Evolutionary conservation across 176 grass and related monocot species (phyloP).

Genomic region (Hordeum marinum): DNA sequence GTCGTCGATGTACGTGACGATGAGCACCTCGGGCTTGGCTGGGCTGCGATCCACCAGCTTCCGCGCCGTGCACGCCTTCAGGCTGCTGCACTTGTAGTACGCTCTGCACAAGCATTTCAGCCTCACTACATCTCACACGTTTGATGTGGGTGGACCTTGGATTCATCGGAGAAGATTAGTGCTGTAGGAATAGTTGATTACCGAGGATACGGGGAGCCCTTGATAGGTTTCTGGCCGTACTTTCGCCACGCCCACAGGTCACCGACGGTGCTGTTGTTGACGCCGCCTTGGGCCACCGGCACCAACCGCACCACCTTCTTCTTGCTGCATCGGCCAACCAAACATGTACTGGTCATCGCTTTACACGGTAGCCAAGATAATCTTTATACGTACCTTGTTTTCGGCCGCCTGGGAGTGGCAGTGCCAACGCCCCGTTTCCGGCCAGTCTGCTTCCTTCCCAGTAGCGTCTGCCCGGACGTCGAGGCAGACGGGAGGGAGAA

Average conservation of each 20-base stretch:
- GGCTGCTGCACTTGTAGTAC: constrained; percentile 93
- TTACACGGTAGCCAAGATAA: not conserved
- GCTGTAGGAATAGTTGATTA: not conserved
- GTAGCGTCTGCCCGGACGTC: constrained; percentile 5
- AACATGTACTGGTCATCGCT: not conserved
- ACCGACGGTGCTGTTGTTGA: constrained; percentile 13
- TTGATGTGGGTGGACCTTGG: no score
- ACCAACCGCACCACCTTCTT: constrained; percentile 83
- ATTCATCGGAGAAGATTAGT: no score
- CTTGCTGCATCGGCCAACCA: not conserved
- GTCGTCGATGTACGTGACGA: constrained; percentile 86
- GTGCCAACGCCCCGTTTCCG: constrained; percentile 18
- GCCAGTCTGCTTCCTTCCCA: constrained; percentile 12
- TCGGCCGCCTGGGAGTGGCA: not conserved
- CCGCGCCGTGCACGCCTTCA: constrained; percentile 67
- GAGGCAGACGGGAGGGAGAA: constrained; percentile 27
- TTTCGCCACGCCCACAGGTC: constrained; percentile 97
- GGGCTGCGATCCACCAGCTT: constrained; percentile 85
- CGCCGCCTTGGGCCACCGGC: constrained; percentile 39
- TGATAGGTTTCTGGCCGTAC: constrained; percentile 97
- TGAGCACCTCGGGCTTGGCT: constrained; percentile 51
- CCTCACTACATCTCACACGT: not conserved
- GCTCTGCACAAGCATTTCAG: constrained; percentile 33
- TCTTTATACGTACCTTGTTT: constrained; percentile 23
- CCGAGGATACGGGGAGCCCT: constrained; percentile 81